phyloP scores from a whole-genome alignment of 164 flowering plant species.

The Umbellularia californica region DNA sequence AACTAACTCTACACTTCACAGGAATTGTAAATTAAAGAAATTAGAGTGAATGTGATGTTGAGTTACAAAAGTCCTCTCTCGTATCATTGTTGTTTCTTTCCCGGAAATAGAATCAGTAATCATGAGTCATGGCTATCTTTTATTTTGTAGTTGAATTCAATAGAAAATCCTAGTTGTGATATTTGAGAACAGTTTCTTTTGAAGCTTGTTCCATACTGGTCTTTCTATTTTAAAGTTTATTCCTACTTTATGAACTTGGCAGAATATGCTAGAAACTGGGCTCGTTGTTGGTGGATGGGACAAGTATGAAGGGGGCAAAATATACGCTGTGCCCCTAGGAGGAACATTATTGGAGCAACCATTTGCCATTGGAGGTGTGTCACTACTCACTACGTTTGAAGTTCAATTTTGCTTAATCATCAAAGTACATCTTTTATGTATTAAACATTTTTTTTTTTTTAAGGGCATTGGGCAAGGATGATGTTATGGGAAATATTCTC shows the following conservation, averaged over 20 bases:
- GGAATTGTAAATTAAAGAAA: no score
- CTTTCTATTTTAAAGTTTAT: background rate
- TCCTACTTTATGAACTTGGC: constrained; percentile 16
- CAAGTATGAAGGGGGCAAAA: constrained; percentile 88
- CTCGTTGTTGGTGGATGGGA: constrained; percentile 98
- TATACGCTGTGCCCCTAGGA: constrained; percentile 79
- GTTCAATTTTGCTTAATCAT: background rate
- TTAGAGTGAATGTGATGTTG: no score
- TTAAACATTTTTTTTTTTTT: no score
- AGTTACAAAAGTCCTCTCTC: no score
- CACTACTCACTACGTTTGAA: background rate
- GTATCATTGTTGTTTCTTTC: no score
- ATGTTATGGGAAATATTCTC: no score
- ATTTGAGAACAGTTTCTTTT: background rate
- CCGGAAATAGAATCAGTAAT: no score
- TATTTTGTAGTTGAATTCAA: no score
- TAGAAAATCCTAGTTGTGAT: no score
- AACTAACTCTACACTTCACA: no score
- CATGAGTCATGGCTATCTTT: no score
- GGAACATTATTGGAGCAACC: constrained; percentile 91
- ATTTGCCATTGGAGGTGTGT: constrained; percentile 88
- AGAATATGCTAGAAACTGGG: constrained; percentile 88
- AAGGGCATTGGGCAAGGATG: no score
- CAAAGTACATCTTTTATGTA: background rate
- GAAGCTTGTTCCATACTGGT: background rate